A percentile compares a stretch with the other conserved stretches of the same genome.
Evolutionary conservation across 1,139 yeast genomes (phyloP).

Genomic region (Saccharomyces hybrid): DNA sequence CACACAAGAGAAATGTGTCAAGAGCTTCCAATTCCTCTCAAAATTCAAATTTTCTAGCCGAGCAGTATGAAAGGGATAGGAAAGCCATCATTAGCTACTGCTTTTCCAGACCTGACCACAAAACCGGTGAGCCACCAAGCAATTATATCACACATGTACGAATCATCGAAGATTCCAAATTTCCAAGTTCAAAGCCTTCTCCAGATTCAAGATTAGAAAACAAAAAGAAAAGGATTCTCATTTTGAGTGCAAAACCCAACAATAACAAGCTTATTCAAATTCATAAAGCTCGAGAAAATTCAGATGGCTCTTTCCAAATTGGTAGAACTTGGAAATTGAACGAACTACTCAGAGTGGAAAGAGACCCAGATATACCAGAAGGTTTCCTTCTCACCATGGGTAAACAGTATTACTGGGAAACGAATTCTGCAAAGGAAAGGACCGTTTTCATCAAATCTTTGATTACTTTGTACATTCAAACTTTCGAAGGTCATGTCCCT

Average conservation of each 20-base stretch:
- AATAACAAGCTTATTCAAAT: slow-evolving; percentile 59
- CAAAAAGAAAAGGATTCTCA: slow-evolving; percentile 42
- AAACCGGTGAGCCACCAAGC: slow-evolving; percentile 38
- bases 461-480: slow-evolving; percentile 56
- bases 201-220: slow-evolving; percentile 34
- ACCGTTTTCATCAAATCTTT: slow-evolving; percentile 57
- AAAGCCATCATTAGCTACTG: slow-evolving; percentile 39
- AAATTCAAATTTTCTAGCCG: slow-evolving; percentile 38
- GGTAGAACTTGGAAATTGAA: slow-evolving; percentile 92
- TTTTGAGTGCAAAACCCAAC: slow-evolving; percentile 40
- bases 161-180: slow-evolving; percentile 45
- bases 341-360: slow-evolving; percentile 53
- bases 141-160: slow-evolving; percentile 55
- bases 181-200: slow-evolving; percentile 43
- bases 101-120: slow-evolving; percentile 37
- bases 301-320: slow-evolving; percentile 70
- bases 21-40: slow-evolving; percentile 28
- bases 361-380: slow-evolving; percentile 43
- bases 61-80: slow-evolving; percentile 46
- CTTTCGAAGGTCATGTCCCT: slow-evolving; percentile 65
- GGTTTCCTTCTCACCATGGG: slow-evolving; percentile 62
- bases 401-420: slow-evolving; percentile 82
- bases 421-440: slow-evolving; percentile 62
- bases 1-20: slow-evolving; percentile 13
- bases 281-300: slow-evolving; percentile 81